Evolutionary conservation across 2,329 filamentous ascomycete genomes (phyloP), one percentile per base, ranked within the genome.

Genomic region (Geosmithia flava): DNA sequence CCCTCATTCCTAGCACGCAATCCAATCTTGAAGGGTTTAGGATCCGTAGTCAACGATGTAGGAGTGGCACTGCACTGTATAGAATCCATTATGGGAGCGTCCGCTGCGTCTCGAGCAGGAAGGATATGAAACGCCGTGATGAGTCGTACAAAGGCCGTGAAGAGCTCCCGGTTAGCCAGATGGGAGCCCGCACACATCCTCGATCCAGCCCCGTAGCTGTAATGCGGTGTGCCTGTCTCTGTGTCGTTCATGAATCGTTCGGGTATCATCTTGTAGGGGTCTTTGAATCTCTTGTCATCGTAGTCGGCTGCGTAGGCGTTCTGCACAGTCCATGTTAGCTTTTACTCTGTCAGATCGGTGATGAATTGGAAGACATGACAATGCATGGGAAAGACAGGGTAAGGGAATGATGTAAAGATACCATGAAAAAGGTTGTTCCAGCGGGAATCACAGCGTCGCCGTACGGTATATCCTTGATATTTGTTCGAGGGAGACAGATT

Each of bases 341-440:
- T n/a, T 46, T 19, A 30, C 7, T 37, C 17, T 30, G 23, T 33
- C 5, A 46, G 44, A n/a, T n/a, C n/a, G n/a, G 29, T 30, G 16
- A 7, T 13, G 37, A 20, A 45, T 44, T 5, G 16, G 29, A 19
- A n/a, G 37, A 42, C 33, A 20, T n/a, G n/a, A 16, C 15, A 42
- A n/a, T 11, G 13, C 11, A n/a, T 17, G 42, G 42, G 41, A 43
- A 17, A 33, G 20, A n/a, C 16, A 19, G 2, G 20, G 16, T 29
- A 46, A 16, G 20, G 23, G 41, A n/a, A n/a, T n/a, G 20, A 11
- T 17, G 45, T 11, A 16, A 17, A 48, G 58, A 43, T 58, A 76
- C 75, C 84, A 91, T 83, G 64, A 89, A 88, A 55, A 91, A 88
- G 2, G 82, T 87, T 1, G 83, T 89, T 1, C 84, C 83, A 0